These are phyloP conservation scores for Golubevia pallescens DNA, from an alignment of 1,284 basidiomycete species.

Conservation along the genomic window DNA sequence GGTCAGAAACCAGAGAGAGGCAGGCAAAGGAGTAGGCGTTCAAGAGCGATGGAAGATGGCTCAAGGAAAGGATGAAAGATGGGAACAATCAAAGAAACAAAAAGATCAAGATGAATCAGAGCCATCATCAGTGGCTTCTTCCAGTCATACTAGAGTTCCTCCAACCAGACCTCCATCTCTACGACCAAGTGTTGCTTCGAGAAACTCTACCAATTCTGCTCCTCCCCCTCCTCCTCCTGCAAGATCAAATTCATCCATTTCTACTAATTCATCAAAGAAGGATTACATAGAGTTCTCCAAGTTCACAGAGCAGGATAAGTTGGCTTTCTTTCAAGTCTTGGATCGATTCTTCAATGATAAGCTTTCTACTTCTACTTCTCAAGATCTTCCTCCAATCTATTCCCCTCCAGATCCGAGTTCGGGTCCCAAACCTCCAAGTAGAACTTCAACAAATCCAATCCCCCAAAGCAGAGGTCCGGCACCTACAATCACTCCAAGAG, in stretches of 20 bases:
- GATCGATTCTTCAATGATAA: constrained; percentile 25
- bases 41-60: constrained; percentile 8
- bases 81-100: constrained; percentile 24
- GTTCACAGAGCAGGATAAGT: constrained; percentile 41
- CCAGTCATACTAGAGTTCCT: constrained; percentile 6
- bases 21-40: constrained; percentile 16
- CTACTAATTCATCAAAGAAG: constrained; percentile 4
- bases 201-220: constrained; percentile 27
- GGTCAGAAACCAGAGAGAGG: constrained; percentile 26
- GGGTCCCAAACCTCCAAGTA: too few species aligned
- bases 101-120: constrained; percentile 26
- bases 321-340: constrained; percentile 42
- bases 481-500: too few species aligned
- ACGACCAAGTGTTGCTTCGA: constrained; percentile 37
- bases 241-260: not conserved
- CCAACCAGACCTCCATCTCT: constrained; percentile 23
- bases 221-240: constrained; percentile 15
- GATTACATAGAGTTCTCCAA: constrained; percentile 38
- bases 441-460: too few species aligned
- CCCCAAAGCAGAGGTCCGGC: too few species aligned
- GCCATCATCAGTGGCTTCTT: constrained; percentile 11
- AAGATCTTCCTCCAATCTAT: too few species aligned
- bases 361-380: not conserved
- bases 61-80: constrained; percentile 26
- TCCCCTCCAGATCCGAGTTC: too few species aligned